Evolutionary conservation across 176 grass and related monocot species (phyloP).

Genomic region (Musa itinerans): DNA sequence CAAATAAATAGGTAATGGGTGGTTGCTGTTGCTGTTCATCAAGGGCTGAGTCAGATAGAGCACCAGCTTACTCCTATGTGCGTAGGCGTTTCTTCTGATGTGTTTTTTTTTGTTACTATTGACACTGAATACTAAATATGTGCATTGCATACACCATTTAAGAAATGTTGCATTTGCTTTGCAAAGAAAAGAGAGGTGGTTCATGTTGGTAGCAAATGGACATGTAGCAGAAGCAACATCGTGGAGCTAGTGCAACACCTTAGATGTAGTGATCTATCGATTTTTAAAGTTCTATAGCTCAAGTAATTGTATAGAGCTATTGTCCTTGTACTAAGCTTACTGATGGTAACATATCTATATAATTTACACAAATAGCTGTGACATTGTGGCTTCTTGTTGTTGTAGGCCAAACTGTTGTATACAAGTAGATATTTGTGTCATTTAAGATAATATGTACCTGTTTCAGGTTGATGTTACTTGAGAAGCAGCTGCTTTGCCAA

Average conservation of each 20-base stretch:
- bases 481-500: no score
- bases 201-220: background rate
- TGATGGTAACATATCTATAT: no score
- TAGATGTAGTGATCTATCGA: background rate
- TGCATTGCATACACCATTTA: background rate
- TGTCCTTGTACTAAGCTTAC: no score
- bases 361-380: no score
- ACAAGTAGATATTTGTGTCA: no score
- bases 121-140: background rate
- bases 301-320: no score
- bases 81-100: slow-evolving; percentile 13
- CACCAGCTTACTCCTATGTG: slow-evolving; percentile 65
- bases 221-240: background rate
- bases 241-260: background rate
- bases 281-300: no score
- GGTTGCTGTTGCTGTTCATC: slow-evolving; percentile 77
- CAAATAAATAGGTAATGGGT: slow-evolving; percentile 55
- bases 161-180: background rate
- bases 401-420: no score
- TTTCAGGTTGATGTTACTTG: no score
- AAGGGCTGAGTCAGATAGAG: slow-evolving; percentile 50
- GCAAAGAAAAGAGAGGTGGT: background rate
- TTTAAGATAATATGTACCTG: no score
- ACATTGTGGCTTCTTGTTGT: no score
- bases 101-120: slow-evolving; percentile 1